A percentile compares a stretch with the other conserved stretches of the same genome.
Conservation (phyloP, 2,329 filamentous ascomycete genomes). For the Cryphonectria carpinicola region DNA sequence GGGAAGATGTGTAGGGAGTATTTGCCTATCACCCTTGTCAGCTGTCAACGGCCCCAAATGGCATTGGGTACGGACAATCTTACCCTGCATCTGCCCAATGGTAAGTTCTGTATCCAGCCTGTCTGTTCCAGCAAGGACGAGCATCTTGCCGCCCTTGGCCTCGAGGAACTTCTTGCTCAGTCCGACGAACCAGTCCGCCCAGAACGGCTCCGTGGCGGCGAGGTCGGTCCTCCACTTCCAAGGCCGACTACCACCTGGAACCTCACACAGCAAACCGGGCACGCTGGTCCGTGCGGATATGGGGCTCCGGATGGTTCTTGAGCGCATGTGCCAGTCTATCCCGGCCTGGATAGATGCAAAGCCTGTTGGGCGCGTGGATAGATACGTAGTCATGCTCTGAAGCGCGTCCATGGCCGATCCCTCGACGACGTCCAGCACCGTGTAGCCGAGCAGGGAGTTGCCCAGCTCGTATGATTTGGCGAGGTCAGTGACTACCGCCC, state of each 20-base stretch:
- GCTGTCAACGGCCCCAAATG: slow-evolving; percentile 17
- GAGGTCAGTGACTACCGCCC: slow-evolving; percentile 85
- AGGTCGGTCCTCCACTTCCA: slow-evolving; percentile 91
- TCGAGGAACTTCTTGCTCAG: slow-evolving; percentile 86
- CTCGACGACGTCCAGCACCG: slow-evolving; percentile 93
- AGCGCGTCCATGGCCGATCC: slow-evolving; percentile 94
- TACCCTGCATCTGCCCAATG: slow-evolving; percentile 97
- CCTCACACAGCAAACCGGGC: slow-evolving; percentile 70
- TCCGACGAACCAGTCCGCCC: slow-evolving; percentile 91
- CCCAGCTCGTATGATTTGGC: slow-evolving; percentile 71
- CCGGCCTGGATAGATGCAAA: slow-evolving; percentile 80
- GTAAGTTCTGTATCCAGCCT: slow-evolving; percentile 88
- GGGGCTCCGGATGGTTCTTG: slow-evolving; percentile 81
- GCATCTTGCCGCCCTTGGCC: slow-evolving; percentile 79
- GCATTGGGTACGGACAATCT: slow-evolving; percentile 30
- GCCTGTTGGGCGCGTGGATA: slow-evolving; percentile 76
- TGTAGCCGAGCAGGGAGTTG: slow-evolving; percentile 75
- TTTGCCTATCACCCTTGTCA: slow-evolving; percentile 62
- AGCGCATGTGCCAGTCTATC: slow-evolving; percentile 93
- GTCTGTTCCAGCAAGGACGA: slow-evolving; percentile 88
- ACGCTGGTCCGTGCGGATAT: slow-evolving; percentile 87
- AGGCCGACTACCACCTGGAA: slow-evolving; percentile 42
- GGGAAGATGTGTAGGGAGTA: slow-evolving; percentile 95
- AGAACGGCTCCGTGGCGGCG: slow-evolving; percentile 82
- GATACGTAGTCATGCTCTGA: slow-evolving; percentile 90